phyloP scores from a whole-genome alignment of 306 rosid genomes.

The Quillaja saponaria region DNA sequence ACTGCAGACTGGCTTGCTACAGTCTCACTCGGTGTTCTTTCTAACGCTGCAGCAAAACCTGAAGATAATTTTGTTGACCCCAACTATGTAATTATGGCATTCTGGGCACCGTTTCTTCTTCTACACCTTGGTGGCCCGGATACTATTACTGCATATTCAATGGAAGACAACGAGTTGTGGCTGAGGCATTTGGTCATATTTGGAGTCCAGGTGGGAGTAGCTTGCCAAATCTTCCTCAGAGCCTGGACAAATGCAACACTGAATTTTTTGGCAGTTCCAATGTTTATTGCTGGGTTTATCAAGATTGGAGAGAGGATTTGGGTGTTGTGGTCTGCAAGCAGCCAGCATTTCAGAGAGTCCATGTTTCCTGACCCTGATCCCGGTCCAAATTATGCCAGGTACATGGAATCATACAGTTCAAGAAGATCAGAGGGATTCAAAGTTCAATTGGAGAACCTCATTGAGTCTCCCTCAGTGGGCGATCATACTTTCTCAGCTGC shows the following conservation, averaged over 20 bases:
- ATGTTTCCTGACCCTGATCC: constrained; percentile 38
- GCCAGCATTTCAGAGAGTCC: constrained; percentile 37
- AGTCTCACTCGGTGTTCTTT: constrained; percentile 34
- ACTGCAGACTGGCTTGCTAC: constrained; percentile 39
- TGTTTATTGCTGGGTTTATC: constrained; percentile 29
- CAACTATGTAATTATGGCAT: constrained; percentile 13
- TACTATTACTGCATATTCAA: constrained; percentile 40
- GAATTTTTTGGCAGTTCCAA: constrained; percentile 25
- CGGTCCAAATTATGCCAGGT: constrained; percentile 36
- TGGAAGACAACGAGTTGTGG: constrained; percentile 50
- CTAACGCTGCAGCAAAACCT: background rate
- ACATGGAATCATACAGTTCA: constrained; percentile 27
- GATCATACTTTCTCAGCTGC: background rate
- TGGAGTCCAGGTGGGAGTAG: constrained; percentile 20
- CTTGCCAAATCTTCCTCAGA: constrained; percentile 15
- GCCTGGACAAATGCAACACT: constrained; percentile 14
- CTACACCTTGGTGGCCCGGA: constrained; percentile 51
- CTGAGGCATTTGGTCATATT: constrained; percentile 23
- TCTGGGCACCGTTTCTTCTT: constrained; percentile 49
- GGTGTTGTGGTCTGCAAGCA: constrained; percentile 43
- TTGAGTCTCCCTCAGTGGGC: constrained; percentile 4
- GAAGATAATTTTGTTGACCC: background rate
- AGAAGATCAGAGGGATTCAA: constrained; percentile 26
- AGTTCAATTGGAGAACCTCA: constrained; percentile 23
- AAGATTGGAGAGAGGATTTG: constrained; percentile 41